phyloP scores from a whole-genome alignment of 73 alveolate species.

The Tetrahymena borealis region DNA sequence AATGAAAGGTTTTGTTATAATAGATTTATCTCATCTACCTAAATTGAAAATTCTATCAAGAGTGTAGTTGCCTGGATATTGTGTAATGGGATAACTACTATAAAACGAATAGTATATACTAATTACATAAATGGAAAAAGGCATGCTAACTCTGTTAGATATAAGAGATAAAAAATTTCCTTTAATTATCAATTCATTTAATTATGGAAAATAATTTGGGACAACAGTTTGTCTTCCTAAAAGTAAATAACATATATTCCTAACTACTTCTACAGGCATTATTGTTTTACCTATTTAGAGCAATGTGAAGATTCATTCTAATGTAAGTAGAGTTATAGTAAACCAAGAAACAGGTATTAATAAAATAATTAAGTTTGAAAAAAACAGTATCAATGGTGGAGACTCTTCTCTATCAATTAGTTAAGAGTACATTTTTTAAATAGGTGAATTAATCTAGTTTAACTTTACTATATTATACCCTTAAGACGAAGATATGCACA shows the following conservation, averaged over 20 bases:
- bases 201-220: background rate
- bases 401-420: too few relatives aligned
- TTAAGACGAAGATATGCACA: background rate
- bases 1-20: background rate
- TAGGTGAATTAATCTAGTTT: background rate
- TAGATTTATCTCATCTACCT: background rate
- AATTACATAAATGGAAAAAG: background rate
- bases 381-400: background rate
- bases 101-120: background rate
- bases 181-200: background rate
- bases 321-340: too few relatives aligned
- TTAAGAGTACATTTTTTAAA: background rate
- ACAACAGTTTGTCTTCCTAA: background rate
- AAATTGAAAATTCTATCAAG: background rate
- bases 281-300: background rate
- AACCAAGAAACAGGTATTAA: background rate
- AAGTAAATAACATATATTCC: background rate
- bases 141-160: background rate
- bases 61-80: background rate
- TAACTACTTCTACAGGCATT: background rate
- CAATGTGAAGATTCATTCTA: background rate
- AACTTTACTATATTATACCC: background rate
- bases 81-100: background rate
- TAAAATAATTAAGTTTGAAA: too few relatives aligned
- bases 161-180: background rate